These are phyloP conservation scores for Toxicodendron radicans DNA, from an alignment of 345 rosid species.

Conservation along the genomic window DNA sequence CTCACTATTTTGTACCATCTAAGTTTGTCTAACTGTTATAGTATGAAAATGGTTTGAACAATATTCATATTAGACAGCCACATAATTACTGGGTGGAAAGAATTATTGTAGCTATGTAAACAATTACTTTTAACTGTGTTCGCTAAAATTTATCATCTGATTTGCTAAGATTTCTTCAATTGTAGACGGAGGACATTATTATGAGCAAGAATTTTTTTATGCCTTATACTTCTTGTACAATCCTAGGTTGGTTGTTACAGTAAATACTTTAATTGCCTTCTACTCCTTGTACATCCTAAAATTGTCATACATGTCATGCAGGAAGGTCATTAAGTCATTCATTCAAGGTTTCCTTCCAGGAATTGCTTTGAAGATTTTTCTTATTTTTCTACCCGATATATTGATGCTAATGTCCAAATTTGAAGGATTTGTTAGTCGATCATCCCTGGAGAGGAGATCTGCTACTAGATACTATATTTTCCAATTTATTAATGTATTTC, in stretches of 20 bases:
- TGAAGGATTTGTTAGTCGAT: conserved; percentile 80
- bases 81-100: not conserved
- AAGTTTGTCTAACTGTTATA: not conserved
- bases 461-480: conserved; percentile 78
- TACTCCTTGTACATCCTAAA: not conserved
- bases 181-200: not conserved
- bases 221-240: no score
- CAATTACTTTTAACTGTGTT: not conserved
- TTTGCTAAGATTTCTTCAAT: not conserved
- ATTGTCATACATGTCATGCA: conserved; percentile 31
- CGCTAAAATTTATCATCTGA: not conserved
- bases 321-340: conserved; percentile 72
- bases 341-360: conserved; percentile 98
- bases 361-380: conserved; percentile 87
- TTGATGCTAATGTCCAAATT: conserved; percentile 94
- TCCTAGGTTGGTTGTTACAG: not conserved
- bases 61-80: not conserved
- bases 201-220: not conserved
- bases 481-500: conserved; percentile 90
- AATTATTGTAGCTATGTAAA: not conserved
- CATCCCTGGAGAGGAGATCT: conserved; percentile 79
- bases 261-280: not conserved
- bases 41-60: not conserved
- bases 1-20: not conserved
- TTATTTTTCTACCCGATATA: conserved; percentile 76